Conservation (phyloP, 1,139 yeast genomes). For the Yamadazyma sp. region DNA sequence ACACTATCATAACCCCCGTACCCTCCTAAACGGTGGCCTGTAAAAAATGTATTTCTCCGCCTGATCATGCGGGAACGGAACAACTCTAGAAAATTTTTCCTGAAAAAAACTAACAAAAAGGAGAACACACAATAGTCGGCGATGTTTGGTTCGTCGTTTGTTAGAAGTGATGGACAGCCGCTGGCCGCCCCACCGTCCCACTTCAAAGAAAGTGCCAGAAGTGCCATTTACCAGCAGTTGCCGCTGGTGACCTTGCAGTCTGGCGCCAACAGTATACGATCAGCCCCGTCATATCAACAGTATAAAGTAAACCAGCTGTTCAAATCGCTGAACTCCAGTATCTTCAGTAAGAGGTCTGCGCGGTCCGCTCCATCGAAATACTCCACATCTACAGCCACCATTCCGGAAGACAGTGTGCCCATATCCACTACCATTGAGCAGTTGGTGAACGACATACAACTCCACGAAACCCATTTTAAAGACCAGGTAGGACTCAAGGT, state of each 20-base stretch:
- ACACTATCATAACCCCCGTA: no score
- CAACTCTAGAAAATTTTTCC: conserved; percentile 13
- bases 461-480: conserved; percentile 37
- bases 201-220: conserved; percentile 47
- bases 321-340: conserved; percentile 34
- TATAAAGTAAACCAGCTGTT: conserved; percentile 16
- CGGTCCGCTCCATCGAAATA: conserved; percentile 47
- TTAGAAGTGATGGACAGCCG: conserved; percentile 29
- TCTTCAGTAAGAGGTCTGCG: conserved; percentile 40
- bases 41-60: background rate
- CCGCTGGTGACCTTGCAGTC: conserved; percentile 24
- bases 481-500: conserved; percentile 16
- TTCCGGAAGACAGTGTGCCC: conserved; percentile 49
- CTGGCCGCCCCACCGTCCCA: conserved; percentile 39
- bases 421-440: conserved; percentile 46
- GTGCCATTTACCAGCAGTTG: conserved; percentile 46
- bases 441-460: conserved; percentile 42
- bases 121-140: conserved; percentile 1
- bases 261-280: conserved; percentile 17
- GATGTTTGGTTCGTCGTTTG: conserved; percentile 44
- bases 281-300: conserved; percentile 19
- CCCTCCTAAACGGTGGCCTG: no score
- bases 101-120: conserved; percentile 3
- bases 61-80: conserved; percentile 7
- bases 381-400: conserved; percentile 45